Base-by-base conservation (phyloP, 129 eudicot species). In the Tanacetum coccineum region DNA sequence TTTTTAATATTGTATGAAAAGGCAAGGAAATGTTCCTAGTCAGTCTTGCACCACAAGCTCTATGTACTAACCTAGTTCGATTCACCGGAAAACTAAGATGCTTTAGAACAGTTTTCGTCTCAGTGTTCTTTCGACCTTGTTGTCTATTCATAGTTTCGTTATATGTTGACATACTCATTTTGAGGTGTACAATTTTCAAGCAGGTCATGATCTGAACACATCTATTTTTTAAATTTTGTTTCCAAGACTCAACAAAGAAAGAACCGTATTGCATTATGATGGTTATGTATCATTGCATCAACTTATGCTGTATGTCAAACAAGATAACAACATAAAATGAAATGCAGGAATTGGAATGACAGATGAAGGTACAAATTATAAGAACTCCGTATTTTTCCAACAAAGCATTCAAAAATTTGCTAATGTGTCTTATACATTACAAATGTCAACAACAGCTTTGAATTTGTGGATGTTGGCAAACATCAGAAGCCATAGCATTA, bases 401-500 rank as follows among this genome's bases (percentile, higher is more conserved):
- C 48, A 54, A 30, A 22, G 21, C 45, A 68, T 14, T 39, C n/a
- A 74, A 73, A 73, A 40, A 10, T 40, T 64, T 66, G 66, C 68
- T 60, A 47, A 56, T 22, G 42, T 53, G 42, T 53, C 48, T 55
- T 73, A 59, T 70, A 62, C 76, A 50, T 74, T 62, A 58, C 72
- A 59, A 79, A 39, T 74, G 69, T 58, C 51, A 79, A 56, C 55
- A 76, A 71, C 78, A 77, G 73, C 78, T 74, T 36, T 69, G 63
- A 74, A 70, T 74, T 51, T 62, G 39, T 36, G 69, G 64, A 64
- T 59, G 67, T 13, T 17, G 60, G 77, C 60, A 69, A 63, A 52
- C 81, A 70, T 71, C 68, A 58, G 72, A 67, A 70, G 11, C 45
- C 70, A 68, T 52, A 56, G 62, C 74, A 79, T 90, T 90, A 90